phyloP scores from a whole-genome alignment of 1,284 basidiomycete species.

The Schizophyllum amplum region DNA sequence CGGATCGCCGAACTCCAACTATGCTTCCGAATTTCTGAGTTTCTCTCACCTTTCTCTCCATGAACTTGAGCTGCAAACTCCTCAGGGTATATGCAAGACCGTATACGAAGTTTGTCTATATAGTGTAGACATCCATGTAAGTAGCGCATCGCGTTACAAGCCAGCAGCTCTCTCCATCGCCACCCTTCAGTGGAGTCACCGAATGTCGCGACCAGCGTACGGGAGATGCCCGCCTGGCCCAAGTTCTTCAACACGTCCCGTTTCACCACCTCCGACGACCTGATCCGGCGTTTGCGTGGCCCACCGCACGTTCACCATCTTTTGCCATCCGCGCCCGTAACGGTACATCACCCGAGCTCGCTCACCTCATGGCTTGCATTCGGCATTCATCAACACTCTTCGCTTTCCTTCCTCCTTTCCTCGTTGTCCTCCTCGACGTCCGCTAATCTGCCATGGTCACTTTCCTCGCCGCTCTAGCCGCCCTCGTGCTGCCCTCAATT shows the following conservation, averaged over 20 bases:
- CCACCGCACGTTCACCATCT: background rate
- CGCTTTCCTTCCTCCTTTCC: background rate
- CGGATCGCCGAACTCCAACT: too few species aligned
- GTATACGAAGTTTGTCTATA: too few species aligned
- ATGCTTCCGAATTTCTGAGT: too few species aligned
- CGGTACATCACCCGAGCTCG: too few species aligned
- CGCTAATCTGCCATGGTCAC: background rate
- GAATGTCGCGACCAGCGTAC: background rate
- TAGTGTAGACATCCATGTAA: background rate
- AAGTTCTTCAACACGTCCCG: background rate
- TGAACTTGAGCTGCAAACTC: too few species aligned
- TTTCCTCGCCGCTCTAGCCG: background rate
- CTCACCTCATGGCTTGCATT: background rate
- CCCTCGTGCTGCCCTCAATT: background rate
- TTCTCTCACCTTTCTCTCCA: too few species aligned
- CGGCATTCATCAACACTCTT: background rate
- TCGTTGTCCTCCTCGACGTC: too few species aligned
- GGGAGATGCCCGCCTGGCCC: background rate
- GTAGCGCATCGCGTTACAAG: background rate
- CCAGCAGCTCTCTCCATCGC: background rate
- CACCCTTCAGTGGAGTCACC: background rate
- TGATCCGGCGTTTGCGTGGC: background rate
- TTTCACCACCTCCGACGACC: background rate
- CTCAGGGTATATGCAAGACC: too few species aligned
- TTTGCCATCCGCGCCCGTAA: too few species aligned